Evolutionary conservation across 208 protist species (phyloP), one percentile per base, ranked within the genome.

Genomic region (Acanthamoeba triangularis): DNA sequence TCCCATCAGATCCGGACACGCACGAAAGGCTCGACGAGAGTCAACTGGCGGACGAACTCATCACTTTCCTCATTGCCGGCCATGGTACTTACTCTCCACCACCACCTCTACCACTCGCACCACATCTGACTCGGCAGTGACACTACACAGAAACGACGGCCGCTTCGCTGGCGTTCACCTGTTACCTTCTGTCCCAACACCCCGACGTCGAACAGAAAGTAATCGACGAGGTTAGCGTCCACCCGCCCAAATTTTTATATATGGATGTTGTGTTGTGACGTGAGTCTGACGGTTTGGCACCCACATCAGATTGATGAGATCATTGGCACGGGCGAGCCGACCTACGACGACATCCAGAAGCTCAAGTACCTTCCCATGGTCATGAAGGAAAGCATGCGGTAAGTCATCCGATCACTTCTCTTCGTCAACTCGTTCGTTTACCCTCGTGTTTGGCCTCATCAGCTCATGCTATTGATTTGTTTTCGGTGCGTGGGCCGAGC

Each of bases 331-430:
- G 82, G 18, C 56, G 54, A 67, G 37, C 82, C 82, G 30, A 90
- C 82, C 30, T 90, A 69, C 25, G 82, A 90, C 2, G 49, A 90
- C 82, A 35, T 90, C 5, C 82, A 90, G 56, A 90, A 90, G 82
- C 82, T 90, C 47, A 69, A 67, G 30, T 90, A 90, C n/a, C 82
- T 90, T 11, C 82, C 82, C 6, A n/a, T 69, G 23, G 82, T 90
- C 44, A 90, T 90, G 82, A 90, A 90, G 82, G 82, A 90, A 41
- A 90, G 82, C 56, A 90, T 90, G 82, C 82, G 82, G 56, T 82
- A 52, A 3, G 14, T 28, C 61, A 2, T 13, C 25, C 69, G 0
- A 2, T 52, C 23, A 52, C 23, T 37, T 82, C 65, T 72, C n/a
- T 72, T 41, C 6, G 35, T 11, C 28, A 74, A 78, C 33, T n/a